Base-by-base conservation (phyloP, 805 yeast species). In the Tetrapisispora fleetii region DNA sequence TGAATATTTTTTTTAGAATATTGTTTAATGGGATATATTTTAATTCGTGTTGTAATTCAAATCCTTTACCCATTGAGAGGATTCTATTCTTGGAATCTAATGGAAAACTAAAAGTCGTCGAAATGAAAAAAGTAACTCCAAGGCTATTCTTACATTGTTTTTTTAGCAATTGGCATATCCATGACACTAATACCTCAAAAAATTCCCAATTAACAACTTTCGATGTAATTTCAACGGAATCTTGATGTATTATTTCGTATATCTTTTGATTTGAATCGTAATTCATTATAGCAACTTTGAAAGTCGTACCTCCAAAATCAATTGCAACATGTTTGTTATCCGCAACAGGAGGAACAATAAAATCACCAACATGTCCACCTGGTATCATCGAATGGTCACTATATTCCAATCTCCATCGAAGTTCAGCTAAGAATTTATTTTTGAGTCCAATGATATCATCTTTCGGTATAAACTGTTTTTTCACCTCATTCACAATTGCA, bases 61-160 rank as follows among this genome's bases (percentile, higher is more conserved):
- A 82, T 1, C 86, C 86, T 63, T 83, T 83, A n/a, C 82, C 78
- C 64, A 80, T 78, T 37, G 72, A 70, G 17, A 69, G 63, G 37
- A 83, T 71, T 39, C 65, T 51, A 41, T 54, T 53, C 16, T 50
- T 43, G 4, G 50, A 22, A 45, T 48, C 66, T 57, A 72, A 60
- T 55, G 55, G 65, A 51, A 61, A 62, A 43, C 64, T 59, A 45
- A 60, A 61, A 3, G 67, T 67, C 4, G 65, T 60, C n/a, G 65
- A 68, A 18, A 67, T 64, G 45, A 60, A 54, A 50, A 63, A 58
- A 5, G 36, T 22, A 28, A 41, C 38, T 43, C 22, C 33, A 41
- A 19, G 45, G 16, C 13, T 28, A 6, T 50, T 48, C 62, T 41
- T 55, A 49, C 41, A 54, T 4, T 46, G 28, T 21, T 35, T 24